A percentile compares a stretch with the other conserved stretches of the same genome.
Evolutionary conservation across 805 yeast species (phyloP).

Genomic region (Schwanniomyces pseudopolymorphus): DNA sequence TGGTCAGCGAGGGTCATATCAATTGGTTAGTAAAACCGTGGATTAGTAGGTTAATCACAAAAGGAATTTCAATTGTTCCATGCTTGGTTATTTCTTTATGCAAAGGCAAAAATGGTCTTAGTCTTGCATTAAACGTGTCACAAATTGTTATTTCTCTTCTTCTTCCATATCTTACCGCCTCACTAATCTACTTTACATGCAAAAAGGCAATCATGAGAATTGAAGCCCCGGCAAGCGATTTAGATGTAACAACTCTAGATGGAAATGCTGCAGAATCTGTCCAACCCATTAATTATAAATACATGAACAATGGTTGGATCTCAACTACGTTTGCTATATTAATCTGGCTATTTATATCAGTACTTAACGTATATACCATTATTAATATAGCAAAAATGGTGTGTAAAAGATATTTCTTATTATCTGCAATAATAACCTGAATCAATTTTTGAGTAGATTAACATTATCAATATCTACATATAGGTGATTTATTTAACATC

Average conservation of each 20-base stretch:
- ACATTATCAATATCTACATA: too few species aligned
- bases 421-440: too few species aligned
- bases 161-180: constrained; percentile 82
- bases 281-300: constrained; percentile 28
- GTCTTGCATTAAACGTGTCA: constrained; percentile 73
- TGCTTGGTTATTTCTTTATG: constrained; percentile 69
- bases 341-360: constrained; percentile 71
- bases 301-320: constrained; percentile 64
- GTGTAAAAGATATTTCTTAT: too few species aligned
- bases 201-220: constrained; percentile 67
- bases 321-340: constrained; percentile 50
- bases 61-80: constrained; percentile 78
- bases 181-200: constrained; percentile 79
- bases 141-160: constrained; percentile 83
- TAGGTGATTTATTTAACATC: too few species aligned
- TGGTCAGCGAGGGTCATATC: constrained; percentile 88
- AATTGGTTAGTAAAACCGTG: constrained; percentile 81
- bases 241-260: constrained; percentile 6
- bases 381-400: constrained; percentile 39
- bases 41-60: constrained; percentile 73
- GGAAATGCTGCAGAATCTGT: constrained; percentile 12
- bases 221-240: constrained; percentile 22
- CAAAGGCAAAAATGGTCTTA: constrained; percentile 72
- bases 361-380: constrained; percentile 67
- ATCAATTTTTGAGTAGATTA: too few species aligned